A percentile compares a stretch with the other conserved stretches of the same genome.
These are phyloP conservation scores for Daldinia childiae DNA, from an alignment of 495 filamentous ascomycete species.

Conservation along the genomic window DNA sequence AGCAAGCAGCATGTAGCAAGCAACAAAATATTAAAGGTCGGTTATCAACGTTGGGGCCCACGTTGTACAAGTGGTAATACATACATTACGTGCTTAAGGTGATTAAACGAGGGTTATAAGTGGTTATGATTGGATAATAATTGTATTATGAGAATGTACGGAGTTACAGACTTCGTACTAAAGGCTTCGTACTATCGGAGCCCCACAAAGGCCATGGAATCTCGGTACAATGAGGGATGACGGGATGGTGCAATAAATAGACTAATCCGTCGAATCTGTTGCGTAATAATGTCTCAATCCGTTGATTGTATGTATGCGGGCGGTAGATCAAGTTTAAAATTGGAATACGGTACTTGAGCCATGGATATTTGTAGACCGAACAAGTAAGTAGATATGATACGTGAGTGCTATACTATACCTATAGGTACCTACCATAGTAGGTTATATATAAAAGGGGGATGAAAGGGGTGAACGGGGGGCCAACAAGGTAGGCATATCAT, in stretches of 20 bases:
- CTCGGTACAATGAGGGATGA: conserved; percentile 18
- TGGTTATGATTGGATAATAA: neutral
- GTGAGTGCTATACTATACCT: neutral
- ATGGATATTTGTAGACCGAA: neutral
- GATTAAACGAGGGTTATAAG: neutral
- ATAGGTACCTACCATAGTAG: neutral
- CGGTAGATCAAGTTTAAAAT: conserved; percentile 2
- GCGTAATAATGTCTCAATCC: conserved; percentile 34
- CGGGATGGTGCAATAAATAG: conserved; percentile 40
- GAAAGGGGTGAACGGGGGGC: neutral
- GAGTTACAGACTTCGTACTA: neutral
- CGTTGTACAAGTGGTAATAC: neutral
- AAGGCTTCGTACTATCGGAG: neutral
- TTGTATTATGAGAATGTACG: neutral
- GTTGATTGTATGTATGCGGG: neutral
- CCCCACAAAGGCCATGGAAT: conserved; percentile 2
- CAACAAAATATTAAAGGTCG: neutral
- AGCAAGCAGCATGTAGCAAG: neutral
- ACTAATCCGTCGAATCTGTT: conserved; percentile 37
- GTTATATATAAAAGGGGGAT: neutral
- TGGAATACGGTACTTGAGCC: neutral
- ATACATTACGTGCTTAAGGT: neutral
- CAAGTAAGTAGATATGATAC: conserved; percentile 1
- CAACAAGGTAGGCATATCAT: conserved; percentile 1
- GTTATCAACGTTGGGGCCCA: neutral